These are phyloP conservation scores for Leccinum longicurvipes DNA, from an alignment of 768 basidiomycete genomes.

Conservation along the genomic window DNA sequence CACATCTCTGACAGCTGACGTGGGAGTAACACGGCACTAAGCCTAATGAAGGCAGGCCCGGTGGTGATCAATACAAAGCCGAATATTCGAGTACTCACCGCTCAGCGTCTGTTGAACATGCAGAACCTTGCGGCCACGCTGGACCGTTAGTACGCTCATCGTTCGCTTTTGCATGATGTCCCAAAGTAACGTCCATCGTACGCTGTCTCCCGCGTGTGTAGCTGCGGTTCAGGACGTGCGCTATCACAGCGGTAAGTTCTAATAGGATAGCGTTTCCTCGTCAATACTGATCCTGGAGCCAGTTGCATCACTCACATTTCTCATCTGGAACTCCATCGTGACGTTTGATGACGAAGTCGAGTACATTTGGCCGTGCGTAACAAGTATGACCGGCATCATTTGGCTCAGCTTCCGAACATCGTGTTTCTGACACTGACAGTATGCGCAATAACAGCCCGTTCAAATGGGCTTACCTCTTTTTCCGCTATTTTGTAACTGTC, in stretches of 20 bases:
- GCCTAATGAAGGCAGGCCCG: background rate
- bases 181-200: background rate
- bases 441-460: constrained; percentile 20
- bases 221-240: background rate
- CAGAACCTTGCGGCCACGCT: background rate
- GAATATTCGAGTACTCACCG: background rate
- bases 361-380: constrained; percentile 17
- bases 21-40: background rate
- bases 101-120: background rate
- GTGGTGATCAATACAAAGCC: background rate
- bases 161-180: background rate
- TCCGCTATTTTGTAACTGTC: constrained; percentile 17
- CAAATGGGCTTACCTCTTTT: constrained; percentile 31
- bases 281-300: background rate
- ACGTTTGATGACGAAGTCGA: constrained; percentile 18
- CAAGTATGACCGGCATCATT: background rate
- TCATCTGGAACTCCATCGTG: constrained; percentile 11
- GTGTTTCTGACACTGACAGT: constrained; percentile 5
- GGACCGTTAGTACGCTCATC: background rate
- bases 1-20: background rate
- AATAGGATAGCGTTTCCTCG: background rate
- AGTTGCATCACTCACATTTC: constrained; percentile 15
- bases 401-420: background rate
- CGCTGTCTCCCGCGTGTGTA: background rate
- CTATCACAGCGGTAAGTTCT: background rate